Conservation (phyloP, 768 basidiomycete genomes). For the Boletus pseudo-olivaceus region DNA sequence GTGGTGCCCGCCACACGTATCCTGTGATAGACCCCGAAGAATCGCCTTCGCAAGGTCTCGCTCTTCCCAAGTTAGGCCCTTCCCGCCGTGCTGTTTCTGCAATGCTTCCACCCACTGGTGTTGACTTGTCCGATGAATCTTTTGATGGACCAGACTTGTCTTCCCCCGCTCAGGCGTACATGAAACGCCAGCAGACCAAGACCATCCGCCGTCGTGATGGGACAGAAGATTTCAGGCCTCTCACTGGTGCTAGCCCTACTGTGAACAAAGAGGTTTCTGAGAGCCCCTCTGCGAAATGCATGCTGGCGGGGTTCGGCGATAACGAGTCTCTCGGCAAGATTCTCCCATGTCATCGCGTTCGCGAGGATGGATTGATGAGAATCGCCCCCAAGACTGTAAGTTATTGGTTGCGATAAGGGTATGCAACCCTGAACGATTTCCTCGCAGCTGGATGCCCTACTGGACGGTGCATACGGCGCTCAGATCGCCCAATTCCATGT, state of each 20-base stretch:
- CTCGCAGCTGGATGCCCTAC: slow-evolving; percentile 66
- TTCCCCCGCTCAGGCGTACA: slow-evolving; percentile 78
- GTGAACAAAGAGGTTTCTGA: slow-evolving; percentile 43
- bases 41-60: slow-evolving; percentile 28
- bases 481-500: slow-evolving; percentile 69
- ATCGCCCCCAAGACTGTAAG: slow-evolving; percentile 77
- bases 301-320: slow-evolving; percentile 78
- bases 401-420: slow-evolving; percentile 8
- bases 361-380: slow-evolving; percentile 94
- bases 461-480: slow-evolving; percentile 69
- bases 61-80: slow-evolving; percentile 38
- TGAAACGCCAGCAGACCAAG: slow-evolving; percentile 71
- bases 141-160: slow-evolving; percentile 66
- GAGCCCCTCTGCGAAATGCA: slow-evolving; percentile 55
- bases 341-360: slow-evolving; percentile 88
- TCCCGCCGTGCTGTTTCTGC: slow-evolving; percentile 76
- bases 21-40: slow-evolving; percentile 35
- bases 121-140: slow-evolving; percentile 49
- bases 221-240: slow-evolving; percentile 73
- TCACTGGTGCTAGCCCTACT: slow-evolving; percentile 62
- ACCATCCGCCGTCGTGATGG: slow-evolving; percentile 79
- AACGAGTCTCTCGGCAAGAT: slow-evolving; percentile 93
- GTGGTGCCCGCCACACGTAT: slow-evolving; percentile 40
- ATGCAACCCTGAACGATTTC: neutral
- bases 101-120: slow-evolving; percentile 43